These are phyloP conservation scores for Diaporthe humulicola DNA, from an alignment of 2,329 filamentous ascomycete genomes.

Conservation along the genomic window DNA sequence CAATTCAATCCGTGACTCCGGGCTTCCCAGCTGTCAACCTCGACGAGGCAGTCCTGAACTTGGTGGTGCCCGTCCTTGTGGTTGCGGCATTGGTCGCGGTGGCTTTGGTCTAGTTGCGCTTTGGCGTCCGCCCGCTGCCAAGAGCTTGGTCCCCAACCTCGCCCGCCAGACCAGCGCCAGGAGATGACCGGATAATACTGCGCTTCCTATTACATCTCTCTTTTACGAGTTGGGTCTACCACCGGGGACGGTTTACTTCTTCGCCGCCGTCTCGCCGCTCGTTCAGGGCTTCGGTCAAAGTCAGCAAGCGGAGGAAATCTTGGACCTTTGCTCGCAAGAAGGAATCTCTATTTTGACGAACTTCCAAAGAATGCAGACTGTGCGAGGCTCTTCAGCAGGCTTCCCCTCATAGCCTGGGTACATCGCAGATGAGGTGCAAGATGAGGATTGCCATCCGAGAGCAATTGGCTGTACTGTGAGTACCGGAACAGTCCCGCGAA, in stretches of 20 bases:
- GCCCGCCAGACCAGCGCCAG: neutral
- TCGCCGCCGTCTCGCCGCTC: neutral
- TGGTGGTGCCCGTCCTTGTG: neutral
- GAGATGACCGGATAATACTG: neutral
- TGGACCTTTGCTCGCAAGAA: neutral
- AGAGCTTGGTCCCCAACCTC: neutral
- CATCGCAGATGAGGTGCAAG: conserved; percentile 46
- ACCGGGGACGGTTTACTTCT: neutral
- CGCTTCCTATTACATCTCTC: neutral
- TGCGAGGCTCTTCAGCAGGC: conserved; percentile 42
- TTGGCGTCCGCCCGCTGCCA: neutral
- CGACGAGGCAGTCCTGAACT: neutral
- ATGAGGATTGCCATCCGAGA: conserved; percentile 92
- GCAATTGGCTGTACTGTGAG: conserved; percentile 79
- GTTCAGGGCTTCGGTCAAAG: neutral
- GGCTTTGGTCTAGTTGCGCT: neutral
- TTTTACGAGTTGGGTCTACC: neutral
- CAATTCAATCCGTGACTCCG: neutral
- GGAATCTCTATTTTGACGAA: neutral
- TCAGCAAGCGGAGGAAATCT: neutral
- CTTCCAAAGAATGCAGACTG: conserved; percentile 48
- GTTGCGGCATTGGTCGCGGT: neutral
- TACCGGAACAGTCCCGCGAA: neutral
- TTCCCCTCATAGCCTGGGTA: conserved; percentile 47
- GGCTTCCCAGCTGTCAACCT: neutral